phyloP scores from a whole-genome alignment of 164 flowering plant species.

The Vitis vinifera region DNA sequence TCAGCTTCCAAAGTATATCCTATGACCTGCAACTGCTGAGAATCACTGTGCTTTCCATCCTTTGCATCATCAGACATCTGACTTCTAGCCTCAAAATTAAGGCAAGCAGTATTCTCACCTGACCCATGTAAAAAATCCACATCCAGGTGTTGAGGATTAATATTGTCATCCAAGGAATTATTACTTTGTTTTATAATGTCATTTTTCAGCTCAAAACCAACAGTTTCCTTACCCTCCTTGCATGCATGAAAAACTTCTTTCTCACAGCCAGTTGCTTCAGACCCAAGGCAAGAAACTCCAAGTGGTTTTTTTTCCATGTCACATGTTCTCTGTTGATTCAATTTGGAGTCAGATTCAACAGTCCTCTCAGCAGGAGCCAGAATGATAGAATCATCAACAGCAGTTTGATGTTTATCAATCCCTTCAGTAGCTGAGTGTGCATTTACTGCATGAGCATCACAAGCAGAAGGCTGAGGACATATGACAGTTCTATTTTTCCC shows the following conservation, averaged over 20 bases:
- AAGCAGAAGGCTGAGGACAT: not conserved
- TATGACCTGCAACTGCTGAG: not conserved
- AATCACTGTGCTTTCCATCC: not conserved
- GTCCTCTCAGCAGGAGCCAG: not conserved
- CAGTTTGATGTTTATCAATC: not conserved
- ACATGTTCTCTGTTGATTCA: not conserved
- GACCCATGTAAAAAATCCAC: not conserved
- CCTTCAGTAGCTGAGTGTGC: not conserved
- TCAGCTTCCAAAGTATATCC: not conserved
- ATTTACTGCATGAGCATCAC: not conserved
- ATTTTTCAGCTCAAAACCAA: constrained; percentile 8
- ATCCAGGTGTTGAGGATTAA: not conserved
- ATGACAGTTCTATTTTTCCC: not conserved
- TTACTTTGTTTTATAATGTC: not conserved
- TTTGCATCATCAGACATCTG: constrained; percentile 1
- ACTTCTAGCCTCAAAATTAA: not conserved
- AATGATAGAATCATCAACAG: not conserved
- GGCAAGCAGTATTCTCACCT: not conserved
- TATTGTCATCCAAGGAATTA: not conserved
- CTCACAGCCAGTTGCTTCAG: constrained; percentile 14
- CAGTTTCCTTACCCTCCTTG: constrained; percentile 5
- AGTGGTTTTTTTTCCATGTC: not conserved
- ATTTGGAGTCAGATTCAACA: not conserved
- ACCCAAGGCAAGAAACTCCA: not conserved
- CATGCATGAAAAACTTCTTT: constrained; percentile 3